Conservation (phyloP, 257 asterid species). For the Solanum acaule region DNA sequence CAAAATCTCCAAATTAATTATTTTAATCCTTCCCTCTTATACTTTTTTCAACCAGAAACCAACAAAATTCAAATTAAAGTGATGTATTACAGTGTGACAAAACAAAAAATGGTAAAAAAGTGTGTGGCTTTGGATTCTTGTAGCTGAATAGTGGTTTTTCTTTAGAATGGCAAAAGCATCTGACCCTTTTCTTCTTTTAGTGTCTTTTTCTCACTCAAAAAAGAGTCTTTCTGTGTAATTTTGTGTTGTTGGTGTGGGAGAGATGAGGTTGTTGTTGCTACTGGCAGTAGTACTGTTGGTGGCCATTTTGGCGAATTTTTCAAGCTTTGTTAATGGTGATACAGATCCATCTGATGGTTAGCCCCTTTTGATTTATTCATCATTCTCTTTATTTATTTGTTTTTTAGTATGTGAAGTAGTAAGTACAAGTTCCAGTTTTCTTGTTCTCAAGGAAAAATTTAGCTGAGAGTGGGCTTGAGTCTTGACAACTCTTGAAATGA, state of each 20-base stretch:
- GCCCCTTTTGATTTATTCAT: not conserved
- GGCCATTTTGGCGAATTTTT: slow-evolving; percentile 13
- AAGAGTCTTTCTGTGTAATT: not conserved
- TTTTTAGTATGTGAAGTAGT: not conserved
- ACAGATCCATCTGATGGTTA: slow-evolving; percentile 69
- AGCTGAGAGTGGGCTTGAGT: not conserved
- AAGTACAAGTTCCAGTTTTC: not conserved
- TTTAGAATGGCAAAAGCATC: not conserved
- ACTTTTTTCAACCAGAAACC: not conserved
- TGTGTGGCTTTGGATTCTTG: not conserved
- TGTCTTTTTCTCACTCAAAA: not conserved
- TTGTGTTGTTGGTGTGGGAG: not conserved
- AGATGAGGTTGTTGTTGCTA: not conserved
- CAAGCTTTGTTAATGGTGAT: slow-evolving; percentile 32
- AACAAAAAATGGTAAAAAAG: not conserved
- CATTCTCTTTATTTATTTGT: not conserved
- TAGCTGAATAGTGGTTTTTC: not conserved
- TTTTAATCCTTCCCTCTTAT: not conserved
- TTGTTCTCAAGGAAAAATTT: not conserved
- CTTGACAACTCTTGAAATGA: not conserved
- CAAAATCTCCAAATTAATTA: not conserved
- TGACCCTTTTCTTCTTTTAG: not conserved
- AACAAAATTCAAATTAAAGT: not conserved
- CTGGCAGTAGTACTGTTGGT: slow-evolving; percentile 28
- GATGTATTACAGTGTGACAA: not conserved